These are phyloP conservation scores for Yamadazyma kitorensis DNA, from an alignment of 805 yeast species.

Conservation along the genomic window DNA sequence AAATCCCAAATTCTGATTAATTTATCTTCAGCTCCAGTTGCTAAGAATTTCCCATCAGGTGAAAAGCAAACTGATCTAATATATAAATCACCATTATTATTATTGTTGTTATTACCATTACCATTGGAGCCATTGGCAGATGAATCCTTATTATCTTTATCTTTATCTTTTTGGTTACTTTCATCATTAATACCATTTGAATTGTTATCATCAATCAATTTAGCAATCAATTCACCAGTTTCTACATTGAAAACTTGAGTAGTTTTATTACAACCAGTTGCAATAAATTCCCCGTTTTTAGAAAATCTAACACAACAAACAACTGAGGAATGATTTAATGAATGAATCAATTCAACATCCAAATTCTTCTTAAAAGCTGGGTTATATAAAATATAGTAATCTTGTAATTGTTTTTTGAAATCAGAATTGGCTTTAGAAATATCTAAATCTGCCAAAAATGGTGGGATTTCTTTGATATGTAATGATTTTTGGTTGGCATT, in stretches of 20 bases:
- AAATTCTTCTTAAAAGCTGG: conserved; percentile 66
- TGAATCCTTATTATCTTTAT: conserved; percentile 20
- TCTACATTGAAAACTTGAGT: conserved; percentile 93
- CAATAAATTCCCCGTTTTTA: conserved; percentile 85
- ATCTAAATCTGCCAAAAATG: conserved; percentile 78
- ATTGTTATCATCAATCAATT: conserved; percentile 72
- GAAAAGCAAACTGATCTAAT: conserved; percentile 95
- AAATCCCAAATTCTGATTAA: conserved; percentile 96
- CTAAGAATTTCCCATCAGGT: conserved; percentile 86
- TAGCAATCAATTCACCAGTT: conserved; percentile 85
- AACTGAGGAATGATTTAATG: conserved; percentile 89
- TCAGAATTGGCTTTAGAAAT: conserved; percentile 71
- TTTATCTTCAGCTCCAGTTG: conserved; percentile 91
- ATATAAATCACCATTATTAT: conserved; percentile 79
- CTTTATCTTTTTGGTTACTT: conserved; percentile 31
- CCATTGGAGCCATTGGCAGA: conserved; percentile 3
- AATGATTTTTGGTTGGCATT: conserved; percentile 44
- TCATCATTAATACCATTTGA: conserved; percentile 42
- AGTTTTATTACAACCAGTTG: conserved; percentile 95
- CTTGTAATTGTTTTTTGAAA: conserved; percentile 77
- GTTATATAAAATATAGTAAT: conserved; percentile 86
- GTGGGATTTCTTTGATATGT: conserved; percentile 75
- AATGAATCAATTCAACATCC: conserved; percentile 85
- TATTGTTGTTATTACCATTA: conserved; percentile 24
- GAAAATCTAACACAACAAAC: conserved; percentile 96